Base-by-base conservation (phyloP, 257 asterid species). In the Solanum pimpinellifolium region DNA sequence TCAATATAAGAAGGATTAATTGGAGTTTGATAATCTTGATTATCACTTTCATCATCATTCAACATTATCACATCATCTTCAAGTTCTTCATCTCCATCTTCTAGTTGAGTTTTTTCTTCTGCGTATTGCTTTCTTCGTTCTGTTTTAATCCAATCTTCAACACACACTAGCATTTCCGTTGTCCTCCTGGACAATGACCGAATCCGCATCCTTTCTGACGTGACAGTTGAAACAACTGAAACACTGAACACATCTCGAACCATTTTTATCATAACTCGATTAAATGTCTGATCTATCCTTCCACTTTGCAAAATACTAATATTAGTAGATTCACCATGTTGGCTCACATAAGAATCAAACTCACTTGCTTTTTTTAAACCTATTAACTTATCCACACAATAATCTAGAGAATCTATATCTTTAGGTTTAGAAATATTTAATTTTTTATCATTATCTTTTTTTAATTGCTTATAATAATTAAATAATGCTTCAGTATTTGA, bases 101-200 rank as follows among this genome's bases (percentile, higher is more conserved):
- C 0, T 1, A 8, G 10, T 39, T 41, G 3, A 0, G n/a, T 56
- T 56, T 18, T 52, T 56, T 56, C 10, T 37, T 37, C 62, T 18
- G 7, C 11, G 1, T 18, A 0, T 52, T 52, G 65, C 11, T 56
- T 56, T 56, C 9, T 18, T 56, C n/a, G 2, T 10, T 56, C 2
- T 56, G 65, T 56, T 56, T 56, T 56, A 56, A 56, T 56, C 65
- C 65, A 56, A 18, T 56, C 65, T 56, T 56, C 65, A 18, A 56
- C 65, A 56, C 65, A 56, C 0, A 56, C 65, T 7, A 0, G 0
- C n/a, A 7, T 56, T 56, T 56, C n/a, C 65, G 1, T 2, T 56
- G 65, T 56, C n/a, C 7, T 0, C 23, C 23, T 52, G 18, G 0
- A 16, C 4, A 56, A 1, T 56, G 65, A 56, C 0, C 0, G n/a